Percentiles rank a stretch among this genome's conserved stretches.
Evolutionary conservation across 352 stramenopile species (phyloP).

Genomic region (Phytophthora niederhauseri): DNA sequence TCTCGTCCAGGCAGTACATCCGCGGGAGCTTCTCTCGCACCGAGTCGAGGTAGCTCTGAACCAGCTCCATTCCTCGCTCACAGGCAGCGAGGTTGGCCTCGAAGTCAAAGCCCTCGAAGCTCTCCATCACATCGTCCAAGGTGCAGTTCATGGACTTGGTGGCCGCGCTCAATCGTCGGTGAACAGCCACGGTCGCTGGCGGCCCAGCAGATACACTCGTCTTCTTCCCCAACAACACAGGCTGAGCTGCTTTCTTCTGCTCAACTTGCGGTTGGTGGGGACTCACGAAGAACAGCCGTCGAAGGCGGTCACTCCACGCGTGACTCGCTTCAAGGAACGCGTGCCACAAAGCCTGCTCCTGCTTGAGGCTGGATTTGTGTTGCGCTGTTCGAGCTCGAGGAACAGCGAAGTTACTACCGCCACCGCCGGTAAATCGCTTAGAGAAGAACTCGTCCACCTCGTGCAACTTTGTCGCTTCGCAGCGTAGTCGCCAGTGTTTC

Average conservation of each 20-base stretch:
- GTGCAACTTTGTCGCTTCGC: slow-evolving; percentile 55
- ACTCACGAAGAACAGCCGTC: slow-evolving; percentile 48
- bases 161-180: slow-evolving; percentile 8
- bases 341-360: slow-evolving; percentile 38
- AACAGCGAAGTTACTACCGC: slow-evolving; percentile 19
- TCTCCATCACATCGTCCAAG: slow-evolving; percentile 45
- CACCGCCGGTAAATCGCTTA: slow-evolving; percentile 22
- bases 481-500: slow-evolving; percentile 47
- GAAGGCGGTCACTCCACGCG: slow-evolving; percentile 50
- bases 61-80: slow-evolving; percentile 43
- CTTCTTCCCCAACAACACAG: slow-evolving; percentile 11
- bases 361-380: slow-evolving; percentile 18
- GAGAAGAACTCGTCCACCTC: slow-evolving; percentile 70
- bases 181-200: neutral
- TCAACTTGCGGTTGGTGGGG: slow-evolving; percentile 16
- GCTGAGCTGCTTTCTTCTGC: slow-evolving; percentile 9
- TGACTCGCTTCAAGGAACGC: slow-evolving; percentile 41
- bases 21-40: slow-evolving; percentile 47
- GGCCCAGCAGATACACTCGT: neutral
- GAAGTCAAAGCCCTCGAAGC: slow-evolving; percentile 69
- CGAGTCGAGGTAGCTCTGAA: slow-evolving; percentile 45
- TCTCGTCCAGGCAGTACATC: slow-evolving; percentile 49
- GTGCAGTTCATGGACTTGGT: slow-evolving; percentile 40
- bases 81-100: slow-evolving; percentile 40
- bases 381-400: slow-evolving; percentile 14